phyloP scores from a whole-genome alignment of 1,284 basidiomycete species.

The Moesziomyces sp. region DNA sequence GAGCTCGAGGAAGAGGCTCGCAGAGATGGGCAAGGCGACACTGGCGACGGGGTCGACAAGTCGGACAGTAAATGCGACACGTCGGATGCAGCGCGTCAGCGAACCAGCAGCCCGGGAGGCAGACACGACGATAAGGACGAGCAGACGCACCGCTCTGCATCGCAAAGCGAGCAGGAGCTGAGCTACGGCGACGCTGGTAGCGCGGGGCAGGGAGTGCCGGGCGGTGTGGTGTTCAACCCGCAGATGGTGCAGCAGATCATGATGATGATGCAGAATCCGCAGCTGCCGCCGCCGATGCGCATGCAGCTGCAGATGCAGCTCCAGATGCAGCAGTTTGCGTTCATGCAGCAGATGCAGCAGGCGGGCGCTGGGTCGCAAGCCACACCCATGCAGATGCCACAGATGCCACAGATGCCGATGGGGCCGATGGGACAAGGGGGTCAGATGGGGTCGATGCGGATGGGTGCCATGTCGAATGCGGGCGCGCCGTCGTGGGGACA shows the following conservation, averaged over 20 bases:
- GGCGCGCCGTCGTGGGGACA: constrained; percentile 24
- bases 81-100: constrained; percentile 10
- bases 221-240: constrained; percentile 54
- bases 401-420: background rate
- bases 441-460: constrained; percentile 34
- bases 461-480: constrained; percentile 20
- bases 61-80: constrained; percentile 18
- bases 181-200: constrained; percentile 22
- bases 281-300: constrained; percentile 62
- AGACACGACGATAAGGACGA: constrained; percentile 43
- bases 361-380: constrained; percentile 4
- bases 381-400: background rate
- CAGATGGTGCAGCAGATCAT: constrained; percentile 63
- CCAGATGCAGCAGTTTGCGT: constrained; percentile 62
- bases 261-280: constrained; percentile 64
- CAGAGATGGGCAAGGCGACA: constrained; percentile 24
- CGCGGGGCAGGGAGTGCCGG: constrained; percentile 10
- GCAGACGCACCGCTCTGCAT: constrained; percentile 24
- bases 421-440: constrained; percentile 18
- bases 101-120: constrained; percentile 17
- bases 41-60: constrained; percentile 16
- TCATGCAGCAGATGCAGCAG: constrained; percentile 57
- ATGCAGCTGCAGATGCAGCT: constrained; percentile 67
- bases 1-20: constrained; percentile 51
- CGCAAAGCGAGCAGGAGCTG: constrained; percentile 24